Base-by-base conservation (phyloP, 2,329 filamentous ascomycete species). In the Talaromyces sp. region DNA sequence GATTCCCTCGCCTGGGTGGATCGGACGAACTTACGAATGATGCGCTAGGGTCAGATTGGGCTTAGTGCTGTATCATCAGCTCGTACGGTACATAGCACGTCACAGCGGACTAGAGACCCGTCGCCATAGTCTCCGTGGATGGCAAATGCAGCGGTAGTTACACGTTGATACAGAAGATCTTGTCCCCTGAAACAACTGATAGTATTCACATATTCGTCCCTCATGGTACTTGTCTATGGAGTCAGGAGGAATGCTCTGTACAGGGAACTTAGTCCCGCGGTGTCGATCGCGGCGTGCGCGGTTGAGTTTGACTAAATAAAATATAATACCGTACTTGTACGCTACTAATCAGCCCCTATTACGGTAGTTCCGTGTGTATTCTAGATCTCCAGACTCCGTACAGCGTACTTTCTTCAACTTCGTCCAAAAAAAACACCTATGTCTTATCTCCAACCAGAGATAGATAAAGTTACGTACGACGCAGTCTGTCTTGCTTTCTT, bases 101-200 rank as follows among this genome's bases (percentile, higher is more conserved):
- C 45, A 48, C 45, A 48, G 45, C 45, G 45, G 45, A 48, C 45
- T 10, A 48, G 45, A 48, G 45, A 33, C 45, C 45, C 45, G 45
- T 48, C 45, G 45, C 45, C 28, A 48, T 33, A 48, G 33, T 19
- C 45, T 33, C 45, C 43, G 3, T 48, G 45, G 8, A 48, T 21
- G 45, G 45, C 45, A 48, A 48, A 48, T 28, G 25, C 7, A 28
- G 7, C 4, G 25, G 7, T 28, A 28, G 3, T 28, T 28, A 7
- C 25, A 28, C 25, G 25, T 28, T 28, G 25, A 28, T 10, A 17
- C 25, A 46, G 43, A 33, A 11, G 43, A 48, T 33, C 45, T 21
- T 19, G 7, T 9, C 4, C 19, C 45, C 45, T 48, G 28, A 48
- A 48, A 48, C 45, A 48, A 33, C n/a, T 35, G 45, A 48, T 28